Percentiles rank a stretch among this genome's conserved stretches.
These are phyloP conservation scores for Ophiostoma australiae DNA, from an alignment of 2,329 filamentous ascomycete genomes.

Conservation along the genomic window DNA sequence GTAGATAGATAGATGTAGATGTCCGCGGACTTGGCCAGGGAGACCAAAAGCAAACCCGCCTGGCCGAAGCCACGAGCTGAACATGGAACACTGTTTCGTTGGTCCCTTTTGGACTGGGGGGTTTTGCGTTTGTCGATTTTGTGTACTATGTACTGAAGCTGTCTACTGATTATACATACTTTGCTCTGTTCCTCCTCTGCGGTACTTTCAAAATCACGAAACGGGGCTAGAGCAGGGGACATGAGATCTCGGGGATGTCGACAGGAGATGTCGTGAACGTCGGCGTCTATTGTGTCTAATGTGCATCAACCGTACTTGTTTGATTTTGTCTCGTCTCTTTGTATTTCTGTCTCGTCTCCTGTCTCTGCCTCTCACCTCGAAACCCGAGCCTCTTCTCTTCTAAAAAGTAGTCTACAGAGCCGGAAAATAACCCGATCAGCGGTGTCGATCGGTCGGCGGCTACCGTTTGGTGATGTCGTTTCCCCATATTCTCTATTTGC, in stretches of 20 bases:
- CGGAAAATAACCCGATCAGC: not conserved
- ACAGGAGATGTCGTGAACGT: not conserved
- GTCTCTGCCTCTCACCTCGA: not conserved
- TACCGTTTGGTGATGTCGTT: not conserved
- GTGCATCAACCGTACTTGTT: not conserved
- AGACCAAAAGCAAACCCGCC: too few relatives aligned
- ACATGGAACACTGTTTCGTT: not conserved
- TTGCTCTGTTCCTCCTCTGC: not conserved
- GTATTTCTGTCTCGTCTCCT: not conserved
- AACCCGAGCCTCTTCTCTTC: not conserved
- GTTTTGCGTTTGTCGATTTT: not conserved
- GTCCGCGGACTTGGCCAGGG: not conserved
- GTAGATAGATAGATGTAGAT: too few relatives aligned
- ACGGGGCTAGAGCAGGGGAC: not conserved
- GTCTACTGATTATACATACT: too few relatives aligned
- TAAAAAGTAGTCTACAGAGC: too few relatives aligned
- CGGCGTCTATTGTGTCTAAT: not conserved
- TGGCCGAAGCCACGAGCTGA: not conserved
- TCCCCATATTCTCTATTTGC: not conserved
- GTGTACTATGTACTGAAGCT: too few relatives aligned
- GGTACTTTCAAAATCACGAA: slow-evolving; percentile 1
- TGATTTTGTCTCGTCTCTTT: not conserved
- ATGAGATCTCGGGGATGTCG: not conserved
- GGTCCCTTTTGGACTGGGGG: not conserved
- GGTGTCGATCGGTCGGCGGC: not conserved